Conservation (phyloP, 1,284 basidiomycete genomes). For the Microbotryum silenes-acaulis region DNA sequence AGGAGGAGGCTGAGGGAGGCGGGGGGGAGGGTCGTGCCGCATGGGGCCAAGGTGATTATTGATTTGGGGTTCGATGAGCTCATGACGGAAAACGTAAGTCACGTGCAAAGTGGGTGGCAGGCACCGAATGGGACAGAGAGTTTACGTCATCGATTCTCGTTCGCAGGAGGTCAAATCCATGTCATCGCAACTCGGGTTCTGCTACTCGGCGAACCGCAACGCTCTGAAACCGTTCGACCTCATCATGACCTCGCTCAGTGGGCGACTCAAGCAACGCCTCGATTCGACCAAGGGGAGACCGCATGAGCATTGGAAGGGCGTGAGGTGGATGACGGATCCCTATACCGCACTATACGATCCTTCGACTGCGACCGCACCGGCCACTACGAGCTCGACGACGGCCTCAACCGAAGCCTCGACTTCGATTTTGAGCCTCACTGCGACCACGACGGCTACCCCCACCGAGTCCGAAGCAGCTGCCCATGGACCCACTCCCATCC, state of each 20-base stretch:
- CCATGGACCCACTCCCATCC: background rate
- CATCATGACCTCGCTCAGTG: constrained; percentile 70
- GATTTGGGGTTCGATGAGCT: constrained; percentile 91
- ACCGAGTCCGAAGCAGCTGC: background rate
- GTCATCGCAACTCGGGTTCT: constrained; percentile 76
- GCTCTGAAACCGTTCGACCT: constrained; percentile 64
- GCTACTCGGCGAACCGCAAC: constrained; percentile 76
- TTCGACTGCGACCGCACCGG: background rate
- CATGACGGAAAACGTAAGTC: constrained; percentile 79
- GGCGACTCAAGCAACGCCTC: constrained; percentile 59
- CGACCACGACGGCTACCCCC: background rate
- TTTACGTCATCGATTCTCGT: background rate
- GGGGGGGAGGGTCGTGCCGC: constrained; percentile 44
- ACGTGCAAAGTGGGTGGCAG: too few relatives aligned
- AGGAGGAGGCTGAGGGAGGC: constrained; percentile 44
- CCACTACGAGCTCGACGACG: constrained; percentile 14
- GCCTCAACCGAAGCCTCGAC: background rate
- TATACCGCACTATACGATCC: constrained; percentile 59
- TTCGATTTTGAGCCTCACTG: background rate
- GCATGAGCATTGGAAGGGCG: constrained; percentile 70
- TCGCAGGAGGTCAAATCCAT: constrained; percentile 78
- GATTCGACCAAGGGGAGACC: constrained; percentile 59
- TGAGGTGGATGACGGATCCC: constrained; percentile 68
- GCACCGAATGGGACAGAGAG: background rate
- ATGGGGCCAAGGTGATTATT: constrained; percentile 65